Conservation (phyloP, 2,329 filamentous ascomycete genomes). For the Neophaeococcomyces mojaviensis region DNA sequence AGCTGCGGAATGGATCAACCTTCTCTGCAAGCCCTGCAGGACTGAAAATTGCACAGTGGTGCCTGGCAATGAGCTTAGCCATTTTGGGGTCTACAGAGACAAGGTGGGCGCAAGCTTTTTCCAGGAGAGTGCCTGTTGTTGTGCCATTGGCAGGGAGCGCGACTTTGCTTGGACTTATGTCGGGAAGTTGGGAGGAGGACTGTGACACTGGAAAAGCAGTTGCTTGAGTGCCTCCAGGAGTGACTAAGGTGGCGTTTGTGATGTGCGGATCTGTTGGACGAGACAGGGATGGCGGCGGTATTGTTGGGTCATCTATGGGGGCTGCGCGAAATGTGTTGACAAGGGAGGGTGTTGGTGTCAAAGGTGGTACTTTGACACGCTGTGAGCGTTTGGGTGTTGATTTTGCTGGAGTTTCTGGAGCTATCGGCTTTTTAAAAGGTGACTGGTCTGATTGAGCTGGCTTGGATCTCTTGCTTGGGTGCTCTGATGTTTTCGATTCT, state of each 20-base stretch:
- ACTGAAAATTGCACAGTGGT: slow-evolving; percentile 73
- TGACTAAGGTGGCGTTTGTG: slow-evolving; percentile 44
- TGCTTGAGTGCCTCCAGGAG: slow-evolving; percentile 38
- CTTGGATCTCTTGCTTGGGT: slow-evolving; percentile 12
- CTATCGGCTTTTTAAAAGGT: slow-evolving; percentile 17
- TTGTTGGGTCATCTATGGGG: slow-evolving; percentile 33
- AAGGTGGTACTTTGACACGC: slow-evolving; percentile 30
- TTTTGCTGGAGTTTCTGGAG: slow-evolving; percentile 10
- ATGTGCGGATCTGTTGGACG: slow-evolving; percentile 40
- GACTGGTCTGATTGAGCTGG: neutral
- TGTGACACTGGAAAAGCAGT: slow-evolving; percentile 38
- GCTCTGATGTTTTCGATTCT: slow-evolving; percentile 13
- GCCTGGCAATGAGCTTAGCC: slow-evolving; percentile 61
- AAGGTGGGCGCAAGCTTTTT: slow-evolving; percentile 68
- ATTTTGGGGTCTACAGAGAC: slow-evolving; percentile 66
- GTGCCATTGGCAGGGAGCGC: slow-evolving; percentile 32
- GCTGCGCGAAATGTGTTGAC: slow-evolving; percentile 41
- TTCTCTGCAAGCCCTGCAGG: slow-evolving; percentile 73
- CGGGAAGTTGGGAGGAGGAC: slow-evolving; percentile 26
- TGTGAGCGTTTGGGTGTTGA: slow-evolving; percentile 12
- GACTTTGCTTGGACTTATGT: slow-evolving; percentile 34
- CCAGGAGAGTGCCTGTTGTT: slow-evolving; percentile 65
- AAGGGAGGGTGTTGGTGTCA: slow-evolving; percentile 44
- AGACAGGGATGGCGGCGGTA: slow-evolving; percentile 29
- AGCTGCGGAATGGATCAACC: slow-evolving; percentile 78